Conservation (phyloP, 345 rosid genomes). For the Populus davidiana region DNA sequence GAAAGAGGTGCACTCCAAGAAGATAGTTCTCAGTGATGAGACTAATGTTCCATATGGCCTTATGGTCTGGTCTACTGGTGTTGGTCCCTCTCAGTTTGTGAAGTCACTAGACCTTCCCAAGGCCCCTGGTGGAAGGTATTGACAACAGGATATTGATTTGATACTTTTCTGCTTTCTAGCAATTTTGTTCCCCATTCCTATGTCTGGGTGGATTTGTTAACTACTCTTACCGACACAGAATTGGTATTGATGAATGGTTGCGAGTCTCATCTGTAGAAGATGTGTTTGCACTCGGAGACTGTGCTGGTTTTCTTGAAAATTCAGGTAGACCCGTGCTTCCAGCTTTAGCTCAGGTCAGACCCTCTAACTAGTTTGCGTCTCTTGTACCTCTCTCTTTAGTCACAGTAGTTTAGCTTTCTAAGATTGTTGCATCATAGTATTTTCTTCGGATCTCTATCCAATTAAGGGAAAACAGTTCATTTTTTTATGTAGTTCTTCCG, state of each 20-base stretch:
- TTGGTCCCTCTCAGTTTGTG: conserved; percentile 70
- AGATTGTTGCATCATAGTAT: no score
- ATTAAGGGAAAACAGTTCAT: neutral
- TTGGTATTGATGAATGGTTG: conserved; percentile 64
- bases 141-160: neutral
- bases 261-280: conserved; percentile 59
- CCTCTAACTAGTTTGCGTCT: neutral
- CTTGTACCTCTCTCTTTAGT: neutral
- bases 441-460: no score
- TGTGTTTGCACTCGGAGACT: conserved; percentile 69
- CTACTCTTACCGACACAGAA: conserved; percentile 28
- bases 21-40: conserved; percentile 53
- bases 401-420: neutral
- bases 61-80: conserved; percentile 93
- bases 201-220: neutral
- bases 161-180: neutral
- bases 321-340: conserved; percentile 71
- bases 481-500: neutral
- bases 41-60: conserved; percentile 76
- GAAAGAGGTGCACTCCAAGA: conserved; percentile 53
- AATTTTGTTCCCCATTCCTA: neutral
- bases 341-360: conserved; percentile 62
- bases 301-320: conserved; percentile 70
- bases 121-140: conserved; percentile 68
- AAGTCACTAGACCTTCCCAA: conserved; percentile 54